Evolutionary conservation across 1,139 yeast species (phyloP).

Genomic region (Yamadazyma pseudoaaseri): DNA sequence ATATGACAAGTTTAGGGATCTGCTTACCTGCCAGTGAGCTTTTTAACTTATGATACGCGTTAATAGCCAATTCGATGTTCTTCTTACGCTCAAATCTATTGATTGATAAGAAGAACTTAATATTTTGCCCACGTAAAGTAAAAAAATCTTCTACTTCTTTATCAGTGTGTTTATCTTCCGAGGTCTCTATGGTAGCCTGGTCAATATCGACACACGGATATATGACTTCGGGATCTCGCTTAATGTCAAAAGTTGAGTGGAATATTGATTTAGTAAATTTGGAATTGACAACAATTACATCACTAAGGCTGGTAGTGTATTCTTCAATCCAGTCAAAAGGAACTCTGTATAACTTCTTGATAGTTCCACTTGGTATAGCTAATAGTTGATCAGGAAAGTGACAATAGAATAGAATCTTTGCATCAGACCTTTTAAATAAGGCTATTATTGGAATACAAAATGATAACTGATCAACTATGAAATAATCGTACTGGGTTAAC

Average conservation of each 20-base stretch:
- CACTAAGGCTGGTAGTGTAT: slow-evolving; percentile 74
- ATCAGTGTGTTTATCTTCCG: slow-evolving; percentile 19
- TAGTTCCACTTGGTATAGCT: slow-evolving; percentile 53
- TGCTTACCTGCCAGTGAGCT: slow-evolving; percentile 7
- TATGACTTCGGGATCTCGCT: slow-evolving; percentile 61
- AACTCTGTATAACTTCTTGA: slow-evolving; percentile 66
- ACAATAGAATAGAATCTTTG: slow-evolving; percentile 74
- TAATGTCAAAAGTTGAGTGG: slow-evolving; percentile 57
- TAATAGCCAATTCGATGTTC: slow-evolving; percentile 73
- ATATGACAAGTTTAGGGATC: slow-evolving; percentile 53
- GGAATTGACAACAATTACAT: slow-evolving; percentile 82
- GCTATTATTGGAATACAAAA: slow-evolving; percentile 78
- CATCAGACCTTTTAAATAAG: slow-evolving; percentile 39
- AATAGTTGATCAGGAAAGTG: slow-evolving; percentile 93
- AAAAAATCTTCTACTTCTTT: slow-evolving; percentile 36
- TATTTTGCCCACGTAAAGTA: slow-evolving; percentile 13
- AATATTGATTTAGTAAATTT: slow-evolving; percentile 75
- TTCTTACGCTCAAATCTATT: slow-evolving; percentile 90
- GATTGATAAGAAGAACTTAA: slow-evolving; percentile 62
- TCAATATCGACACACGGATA: slow-evolving; percentile 81
- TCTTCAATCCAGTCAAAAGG: slow-evolving; percentile 87
- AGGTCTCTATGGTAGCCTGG: slow-evolving; percentile 16
- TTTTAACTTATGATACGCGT: slow-evolving; percentile 51
- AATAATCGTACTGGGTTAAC: slow-evolving; percentile 57
- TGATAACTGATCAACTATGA: slow-evolving; percentile 85